Base-by-base conservation (phyloP, 306 rosid genomes). In the Castanea sativa region DNA sequence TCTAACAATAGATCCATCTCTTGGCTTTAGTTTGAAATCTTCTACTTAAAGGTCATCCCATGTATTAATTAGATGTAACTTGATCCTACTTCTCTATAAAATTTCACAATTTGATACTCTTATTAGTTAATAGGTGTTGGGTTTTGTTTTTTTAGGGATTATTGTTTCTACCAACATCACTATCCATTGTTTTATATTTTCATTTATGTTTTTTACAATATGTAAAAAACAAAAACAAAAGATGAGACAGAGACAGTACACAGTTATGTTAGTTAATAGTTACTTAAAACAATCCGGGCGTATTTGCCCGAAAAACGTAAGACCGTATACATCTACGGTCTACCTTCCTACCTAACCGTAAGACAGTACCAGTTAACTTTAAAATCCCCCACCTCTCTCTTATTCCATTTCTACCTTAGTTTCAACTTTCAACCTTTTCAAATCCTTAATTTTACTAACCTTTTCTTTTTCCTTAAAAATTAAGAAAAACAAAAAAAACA, bases 261-360 rank as follows among this genome's bases (percentile, higher is more conserved):
- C 4, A 7, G 61, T 19, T 23, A 9, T 33, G 61, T 19, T 23
- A 9, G 80, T 82, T 58, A 58, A 7, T 23, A 9, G 78, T 80
- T 58, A 58, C 15, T 25, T 75, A 75, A 79, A 41, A 41, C 45
- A 41, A 41, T 41, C 74, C 73, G 51, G 19, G 63, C 55, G 55
- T 75, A 69, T 73, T 71, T 70, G 53, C 53, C 53, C 16, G 0
- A 77, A 80, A 79, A 72, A 58, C 69, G 76, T 60, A 81, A n/a
- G 57, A 56, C 75, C 82, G 76, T 74, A 79, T 69, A 27, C 12
- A 41, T 41, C 11, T 41, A 41, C 45, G 45, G 45, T 41, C 45
- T 41, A 41, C 12, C 45, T 68, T 5, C 23, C 4, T 12, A 35
- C 43, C 57, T 14, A 76, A 33, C 73, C 74, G 79, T 12, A 49